A percentile compares a stretch with the other conserved stretches of the same genome.
These are phyloP conservation scores for Cenchrus americanus DNA, from an alignment of 176 grass and related monocot species.

Conservation along the genomic window DNA sequence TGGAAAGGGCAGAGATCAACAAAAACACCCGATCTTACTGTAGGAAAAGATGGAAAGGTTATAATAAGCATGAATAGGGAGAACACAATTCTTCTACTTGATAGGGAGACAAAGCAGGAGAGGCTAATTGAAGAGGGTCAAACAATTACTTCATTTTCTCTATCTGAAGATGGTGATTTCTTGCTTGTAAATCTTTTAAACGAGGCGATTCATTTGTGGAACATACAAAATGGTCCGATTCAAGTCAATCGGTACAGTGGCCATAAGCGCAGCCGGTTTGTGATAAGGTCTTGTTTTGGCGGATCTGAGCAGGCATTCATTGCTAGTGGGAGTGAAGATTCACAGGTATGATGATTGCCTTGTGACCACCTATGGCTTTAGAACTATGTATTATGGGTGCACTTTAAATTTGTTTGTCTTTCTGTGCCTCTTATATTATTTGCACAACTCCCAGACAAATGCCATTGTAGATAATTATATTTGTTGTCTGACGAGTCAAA, in stretches of 20 bases:
- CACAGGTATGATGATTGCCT: conserved; percentile 57
- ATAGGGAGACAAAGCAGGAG: conserved; percentile 71
- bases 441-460: not conserved
- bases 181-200: conserved; percentile 75
- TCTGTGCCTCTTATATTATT: conserved; percentile 22
- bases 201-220: conserved; percentile 92
- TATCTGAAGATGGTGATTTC: conserved; percentile 82
- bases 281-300: conserved; percentile 96
- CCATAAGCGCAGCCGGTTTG: conserved; percentile 73
- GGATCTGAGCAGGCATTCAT: conserved; percentile 84
- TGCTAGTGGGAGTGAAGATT: conserved; percentile 97
- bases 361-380: not conserved
- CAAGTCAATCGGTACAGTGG: conserved; percentile 69
- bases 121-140: conserved; percentile 68
- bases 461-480: not conserved
- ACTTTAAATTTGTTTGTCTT: conserved; percentile 19
- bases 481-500: not conserved
- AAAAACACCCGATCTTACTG: conserved; percentile 63
- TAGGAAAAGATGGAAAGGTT: conserved; percentile 64
- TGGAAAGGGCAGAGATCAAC: conserved; percentile 63
- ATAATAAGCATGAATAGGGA: conserved; percentile 71
- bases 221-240: conserved; percentile 66
- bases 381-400: conserved; percentile 1
- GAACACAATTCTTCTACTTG: conserved; percentile 59
- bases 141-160: conserved; percentile 78